These are phyloP conservation scores for Geotrichum ghanense DNA, from an alignment of 805 yeast genomes.

Conservation along the genomic window DNA sequence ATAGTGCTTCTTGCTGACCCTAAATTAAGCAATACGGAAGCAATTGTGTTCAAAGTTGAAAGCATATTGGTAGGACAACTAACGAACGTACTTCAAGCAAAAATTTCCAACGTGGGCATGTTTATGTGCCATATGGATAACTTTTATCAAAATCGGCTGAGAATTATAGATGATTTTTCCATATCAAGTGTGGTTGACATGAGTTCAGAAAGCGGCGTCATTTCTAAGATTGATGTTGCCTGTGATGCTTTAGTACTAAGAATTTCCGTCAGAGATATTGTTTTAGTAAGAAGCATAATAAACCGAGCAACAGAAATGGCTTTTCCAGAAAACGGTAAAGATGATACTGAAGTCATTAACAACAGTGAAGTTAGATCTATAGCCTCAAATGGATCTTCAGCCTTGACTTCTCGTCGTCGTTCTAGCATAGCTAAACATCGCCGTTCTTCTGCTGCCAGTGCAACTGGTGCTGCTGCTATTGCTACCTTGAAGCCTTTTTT, in stretches of 20 bases:
- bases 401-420: not conserved
- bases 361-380: not conserved
- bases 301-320: conserved; percentile 41
- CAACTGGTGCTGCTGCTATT: conserved; percentile 28
- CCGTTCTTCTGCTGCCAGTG: conserved; percentile 5
- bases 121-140: conserved; percentile 68
- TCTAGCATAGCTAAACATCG: not conserved
- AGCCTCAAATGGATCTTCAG: not conserved
- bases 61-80: conserved; percentile 63
- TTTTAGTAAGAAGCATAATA: conserved; percentile 64
- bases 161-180: conserved; percentile 85
- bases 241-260: conserved; percentile 74
- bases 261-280: conserved; percentile 79
- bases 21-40: conserved; percentile 56
- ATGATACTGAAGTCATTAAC: not conserved
- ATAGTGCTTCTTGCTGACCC: conserved; percentile 76
- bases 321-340: conserved; percentile 5
- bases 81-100: conserved; percentile 50
- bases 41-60: conserved; percentile 79
- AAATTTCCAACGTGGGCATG: conserved; percentile 63
- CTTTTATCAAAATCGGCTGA: conserved; percentile 44
- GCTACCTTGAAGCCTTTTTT: conserved; percentile 26
- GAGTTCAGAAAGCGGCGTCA: conserved; percentile 30
- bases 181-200: conserved; percentile 63
- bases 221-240: conserved; percentile 40